These are phyloP conservation scores for Penicillium hesseltinei DNA, from an alignment of 2,329 filamentous ascomycete genomes.

Conservation along the genomic window DNA sequence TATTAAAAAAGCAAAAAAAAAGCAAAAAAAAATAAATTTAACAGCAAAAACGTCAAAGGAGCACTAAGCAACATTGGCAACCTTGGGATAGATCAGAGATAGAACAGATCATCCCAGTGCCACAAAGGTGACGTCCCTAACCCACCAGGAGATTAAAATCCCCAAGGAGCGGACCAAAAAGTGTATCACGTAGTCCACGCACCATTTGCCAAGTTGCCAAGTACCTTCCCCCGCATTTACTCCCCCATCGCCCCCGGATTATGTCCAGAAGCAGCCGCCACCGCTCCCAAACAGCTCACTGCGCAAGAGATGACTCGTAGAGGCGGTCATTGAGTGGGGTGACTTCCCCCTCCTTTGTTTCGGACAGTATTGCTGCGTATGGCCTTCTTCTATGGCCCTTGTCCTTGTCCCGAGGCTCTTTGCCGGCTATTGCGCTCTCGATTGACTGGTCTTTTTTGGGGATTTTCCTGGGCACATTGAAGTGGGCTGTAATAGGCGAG, in stretches of 20 bases:
- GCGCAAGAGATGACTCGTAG: not conserved
- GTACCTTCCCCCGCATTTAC: constrained; percentile 6
- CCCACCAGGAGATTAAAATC: no score
- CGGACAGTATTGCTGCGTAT: not conserved
- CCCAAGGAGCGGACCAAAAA: not conserved
- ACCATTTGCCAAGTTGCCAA: constrained; percentile 8
- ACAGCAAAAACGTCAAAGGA: no score
- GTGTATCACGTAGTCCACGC: not conserved
- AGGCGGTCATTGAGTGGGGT: not conserved
- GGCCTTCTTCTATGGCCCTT: no score
- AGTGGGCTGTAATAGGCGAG: constrained; percentile 4
- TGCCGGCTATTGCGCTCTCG: constrained; percentile 8
- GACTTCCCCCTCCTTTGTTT: constrained; percentile 5
- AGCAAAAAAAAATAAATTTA: no score
- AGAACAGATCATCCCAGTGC: not conserved
- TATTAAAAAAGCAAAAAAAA: no score
- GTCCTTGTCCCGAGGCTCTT: constrained; percentile 13
- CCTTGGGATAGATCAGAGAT: not conserved
- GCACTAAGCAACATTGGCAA: not conserved
- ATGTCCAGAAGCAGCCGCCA: constrained; percentile 1
- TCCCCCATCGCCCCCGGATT: constrained; percentile 4
- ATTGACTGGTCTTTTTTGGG: not conserved
- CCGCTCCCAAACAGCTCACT: not conserved
- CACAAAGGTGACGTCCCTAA: not conserved
- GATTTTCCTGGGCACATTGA: not conserved